Conservation (phyloP, 2,329 filamentous ascomycete species). For the Hypoxylon sp. region DNA sequence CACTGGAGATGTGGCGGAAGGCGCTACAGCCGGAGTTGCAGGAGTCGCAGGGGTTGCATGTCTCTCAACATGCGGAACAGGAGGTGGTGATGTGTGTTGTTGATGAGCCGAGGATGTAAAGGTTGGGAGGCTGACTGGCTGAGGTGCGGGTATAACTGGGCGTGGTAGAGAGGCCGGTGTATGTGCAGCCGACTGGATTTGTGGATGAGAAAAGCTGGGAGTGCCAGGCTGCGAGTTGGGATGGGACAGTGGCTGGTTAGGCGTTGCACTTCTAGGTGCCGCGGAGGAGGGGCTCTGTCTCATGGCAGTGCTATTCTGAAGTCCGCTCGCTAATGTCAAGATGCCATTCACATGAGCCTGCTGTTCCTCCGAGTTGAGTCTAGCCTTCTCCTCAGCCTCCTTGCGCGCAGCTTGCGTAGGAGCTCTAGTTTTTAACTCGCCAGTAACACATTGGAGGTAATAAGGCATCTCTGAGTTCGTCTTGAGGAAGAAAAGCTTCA, state of each 20-base stretch:
- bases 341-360: slow-evolving; percentile 73
- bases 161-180: slow-evolving; percentile 43
- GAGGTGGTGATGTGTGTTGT: slow-evolving; percentile 33
- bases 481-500: slow-evolving; percentile 93
- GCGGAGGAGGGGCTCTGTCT: slow-evolving; percentile 44
- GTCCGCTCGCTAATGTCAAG: slow-evolving; percentile 67
- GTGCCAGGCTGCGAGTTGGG: slow-evolving; percentile 47
- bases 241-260: slow-evolving; percentile 45
- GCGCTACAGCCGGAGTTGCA: not conserved
- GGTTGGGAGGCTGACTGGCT: slow-evolving; percentile 53
- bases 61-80: slow-evolving; percentile 29
- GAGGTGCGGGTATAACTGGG: slow-evolving; percentile 52
- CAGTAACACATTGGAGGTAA: slow-evolving; percentile 88
- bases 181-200: slow-evolving; percentile 39
- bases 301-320: slow-evolving; percentile 59
- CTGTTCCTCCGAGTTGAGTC: slow-evolving; percentile 71
- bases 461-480: slow-evolving; percentile 92
- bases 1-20: slow-evolving; percentile 22
- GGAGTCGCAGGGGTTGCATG: slow-evolving; percentile 22
- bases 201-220: slow-evolving; percentile 44
- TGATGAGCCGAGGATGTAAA: slow-evolving; percentile 46
- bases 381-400: slow-evolving; percentile 75
- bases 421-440: slow-evolving; percentile 88
- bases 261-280: slow-evolving; percentile 42
- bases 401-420: slow-evolving; percentile 80